These are phyloP conservation scores for Ceratocystiopsis sp. DNA, from an alignment of 2,329 filamentous ascomycete species.

Conservation along the genomic window DNA sequence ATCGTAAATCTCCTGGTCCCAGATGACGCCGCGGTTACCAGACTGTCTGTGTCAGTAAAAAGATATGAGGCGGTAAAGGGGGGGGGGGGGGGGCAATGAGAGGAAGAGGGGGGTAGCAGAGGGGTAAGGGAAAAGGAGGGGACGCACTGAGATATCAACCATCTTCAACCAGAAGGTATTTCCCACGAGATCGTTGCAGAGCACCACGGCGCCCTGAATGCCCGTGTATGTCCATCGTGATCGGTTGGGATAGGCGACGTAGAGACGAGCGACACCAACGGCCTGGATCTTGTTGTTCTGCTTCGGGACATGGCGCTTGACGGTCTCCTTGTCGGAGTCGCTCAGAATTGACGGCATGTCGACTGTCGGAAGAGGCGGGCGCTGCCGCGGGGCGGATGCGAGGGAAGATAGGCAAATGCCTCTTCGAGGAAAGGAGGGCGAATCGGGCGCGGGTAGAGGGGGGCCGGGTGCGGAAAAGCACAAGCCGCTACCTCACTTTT, in stretches of 20 bases:
- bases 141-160: conserved; percentile 78
- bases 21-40: conserved; percentile 69
- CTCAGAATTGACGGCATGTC: conserved; percentile 52
- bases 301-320: conserved; percentile 88
- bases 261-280: conserved; percentile 82
- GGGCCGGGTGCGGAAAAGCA: too few relatives aligned
- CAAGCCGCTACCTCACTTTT: too few relatives aligned
- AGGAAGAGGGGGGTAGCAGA: background rate
- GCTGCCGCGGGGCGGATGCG: too few relatives aligned
- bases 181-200: conserved; percentile 86
- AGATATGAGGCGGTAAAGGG: background rate
- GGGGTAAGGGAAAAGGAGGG: too few relatives aligned
- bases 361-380: background rate
- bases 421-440: too few relatives aligned
- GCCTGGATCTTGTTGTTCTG: conserved; percentile 94
- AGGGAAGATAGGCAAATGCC: too few relatives aligned
- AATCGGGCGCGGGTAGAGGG: too few relatives aligned
- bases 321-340: conserved; percentile 90
- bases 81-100: background rate
- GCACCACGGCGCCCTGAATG: conserved; percentile 75
- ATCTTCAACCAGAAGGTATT: conserved; percentile 96
- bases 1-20: conserved; percentile 97
- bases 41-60: conserved; percentile 31
- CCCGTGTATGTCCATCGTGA: conserved; percentile 88
- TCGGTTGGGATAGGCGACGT: conserved; percentile 76